Conservation (phyloP, 768 basidiomycete genomes). For the Boletus insuetus region DNA sequence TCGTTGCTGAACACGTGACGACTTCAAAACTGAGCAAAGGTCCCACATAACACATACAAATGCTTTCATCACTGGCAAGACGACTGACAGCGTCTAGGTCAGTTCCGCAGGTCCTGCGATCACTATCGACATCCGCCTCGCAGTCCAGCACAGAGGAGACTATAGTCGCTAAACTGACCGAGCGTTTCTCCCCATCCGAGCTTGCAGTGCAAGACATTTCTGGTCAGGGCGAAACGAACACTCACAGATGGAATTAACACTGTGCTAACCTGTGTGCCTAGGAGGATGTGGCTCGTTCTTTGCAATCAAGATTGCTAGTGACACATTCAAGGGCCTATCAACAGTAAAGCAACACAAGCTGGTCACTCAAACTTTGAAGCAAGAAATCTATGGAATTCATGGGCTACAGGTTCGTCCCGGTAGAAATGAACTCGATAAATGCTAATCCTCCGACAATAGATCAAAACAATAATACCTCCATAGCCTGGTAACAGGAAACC, state of each 20-base stretch:
- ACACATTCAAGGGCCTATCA: constrained; percentile 80
- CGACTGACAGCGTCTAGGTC: constrained; percentile 29
- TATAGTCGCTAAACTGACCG: constrained; percentile 71
- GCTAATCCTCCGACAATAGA: constrained; percentile 28
- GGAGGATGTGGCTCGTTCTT: constrained; percentile 99
- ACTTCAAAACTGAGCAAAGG: background rate
- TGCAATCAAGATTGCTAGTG: constrained; percentile 82
- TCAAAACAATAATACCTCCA: constrained; percentile 41
- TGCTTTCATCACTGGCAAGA: constrained; percentile 32
- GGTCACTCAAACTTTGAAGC: constrained; percentile 81
- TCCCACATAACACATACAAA: background rate
- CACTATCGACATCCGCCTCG: constrained; percentile 23
- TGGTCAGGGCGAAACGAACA: constrained; percentile 46
- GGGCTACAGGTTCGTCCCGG: constrained; percentile 78
- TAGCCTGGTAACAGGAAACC: constrained; percentile 5
- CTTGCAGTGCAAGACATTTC: constrained; percentile 94
- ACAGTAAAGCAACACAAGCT: constrained; percentile 92
- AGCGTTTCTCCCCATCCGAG: constrained; percentile 74
- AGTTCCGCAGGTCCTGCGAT: constrained; percentile 27
- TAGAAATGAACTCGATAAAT: background rate
- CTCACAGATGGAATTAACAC: no score
- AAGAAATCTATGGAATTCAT: constrained; percentile 89
- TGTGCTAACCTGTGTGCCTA: constrained; percentile 29
- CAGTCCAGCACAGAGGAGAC: constrained; percentile 41
- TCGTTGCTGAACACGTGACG: constrained; percentile 17